Evolutionary conservation across 306 rosid genomes (phyloP), one percentile per base, ranked within the genome.

Genomic region (Castanopsis chinensis): DNA sequence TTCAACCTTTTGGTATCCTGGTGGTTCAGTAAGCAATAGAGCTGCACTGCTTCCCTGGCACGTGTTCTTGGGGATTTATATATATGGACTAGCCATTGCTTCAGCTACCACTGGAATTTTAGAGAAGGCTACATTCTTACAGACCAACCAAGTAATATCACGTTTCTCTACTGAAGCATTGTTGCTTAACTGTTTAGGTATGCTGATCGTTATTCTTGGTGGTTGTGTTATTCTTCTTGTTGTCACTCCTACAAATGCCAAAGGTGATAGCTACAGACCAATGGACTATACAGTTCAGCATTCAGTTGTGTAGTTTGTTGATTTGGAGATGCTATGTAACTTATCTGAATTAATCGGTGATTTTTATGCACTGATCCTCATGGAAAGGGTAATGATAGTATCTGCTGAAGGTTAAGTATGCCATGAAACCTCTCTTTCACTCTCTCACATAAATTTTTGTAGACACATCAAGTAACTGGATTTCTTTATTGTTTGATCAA

Each of bases 101-200:
- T 84, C 98, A 55, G 80, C 92, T 43, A 43, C 89, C 28, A 91
- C 99, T 45, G 98, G 99, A 53, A 68, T 96, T 67, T 55, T 96
- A 77, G 99, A 93, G 30, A 96, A 96, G 84, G 88, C 77, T 41
- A 96, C 99, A 71, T 96, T 96, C 78, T 97, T 96, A 84, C 98
- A 96, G 77, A 65, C 78, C 73, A 82, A 63, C 74, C 68, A 91
- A 3, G 76, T 91, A 75, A 96, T 96, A 80, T 85, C 92, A 5
- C 99, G 94, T 81, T 96, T 91, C 76, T 96, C 98, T 60, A 86
- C 49, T 1, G 99, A 93, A 79, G 92, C 98, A 23, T 54, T 96
- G 86, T 74, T 96, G 79, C 85, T 96, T 14, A 96, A 96, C 78
- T 84, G 87, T 67, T 67, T 96, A 72, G 99, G 99, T 59, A 67